These are phyloP conservation scores for Mortierella sp. DNA, from an alignment of 371 early-diverging fungal species.

Conservation along the genomic window DNA sequence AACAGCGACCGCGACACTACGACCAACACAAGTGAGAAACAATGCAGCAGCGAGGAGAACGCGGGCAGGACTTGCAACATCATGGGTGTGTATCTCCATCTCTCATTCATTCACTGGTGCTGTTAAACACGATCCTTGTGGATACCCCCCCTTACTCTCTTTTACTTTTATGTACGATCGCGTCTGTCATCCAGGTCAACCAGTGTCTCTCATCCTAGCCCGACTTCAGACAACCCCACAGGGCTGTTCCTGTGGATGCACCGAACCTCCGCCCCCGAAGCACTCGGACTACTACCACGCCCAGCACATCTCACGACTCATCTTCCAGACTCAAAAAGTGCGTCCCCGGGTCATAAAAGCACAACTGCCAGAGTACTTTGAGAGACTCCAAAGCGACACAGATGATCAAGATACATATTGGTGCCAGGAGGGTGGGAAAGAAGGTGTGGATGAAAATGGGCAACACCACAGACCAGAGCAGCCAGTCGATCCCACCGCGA, in stretches of 20 bases:
- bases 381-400: not conserved
- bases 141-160: not conserved
- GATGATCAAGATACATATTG: constrained; percentile 1
- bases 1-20: not conserved
- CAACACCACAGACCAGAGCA: constrained; percentile 4
- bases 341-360: constrained; percentile 18
- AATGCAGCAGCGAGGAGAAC: constrained; percentile 12
- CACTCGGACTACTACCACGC: constrained; percentile 51
- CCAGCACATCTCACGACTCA: constrained; percentile 37
- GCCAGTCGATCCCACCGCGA: not conserved
- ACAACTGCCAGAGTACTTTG: constrained; percentile 35
- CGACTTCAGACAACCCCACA: constrained; percentile 43
- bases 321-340: constrained; percentile 45
- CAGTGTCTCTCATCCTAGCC: constrained; percentile 39
- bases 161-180: too few relatives aligned
- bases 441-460: not conserved
- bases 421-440: not conserved
- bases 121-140: too few relatives aligned
- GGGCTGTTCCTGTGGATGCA: constrained; percentile 44
- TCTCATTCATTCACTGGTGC: too few relatives aligned
- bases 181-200: constrained; percentile 30
- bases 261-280: constrained; percentile 40
- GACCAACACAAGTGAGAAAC: not conserved
- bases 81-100: constrained; percentile 15
- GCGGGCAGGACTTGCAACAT: constrained; percentile 38